Base-by-base conservation (phyloP, 768 basidiomycete species). In the Mycena metata region DNA sequence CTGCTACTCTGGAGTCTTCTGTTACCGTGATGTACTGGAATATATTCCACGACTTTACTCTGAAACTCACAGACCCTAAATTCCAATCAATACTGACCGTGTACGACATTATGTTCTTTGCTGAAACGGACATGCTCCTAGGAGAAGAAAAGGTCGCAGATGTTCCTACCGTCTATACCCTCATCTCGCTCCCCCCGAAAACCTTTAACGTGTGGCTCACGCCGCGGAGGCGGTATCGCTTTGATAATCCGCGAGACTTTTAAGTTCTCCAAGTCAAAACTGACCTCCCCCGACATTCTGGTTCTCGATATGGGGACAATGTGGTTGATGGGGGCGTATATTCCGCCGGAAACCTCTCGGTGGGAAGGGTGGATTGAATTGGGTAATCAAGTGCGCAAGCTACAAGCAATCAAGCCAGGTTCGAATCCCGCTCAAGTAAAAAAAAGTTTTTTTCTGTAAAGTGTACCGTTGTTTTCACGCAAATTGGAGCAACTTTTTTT, bases 61-160 rank as follows among this genome's bases (percentile, higher is more conserved):
- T 51, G 15, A 30, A 51, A 33, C 11, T 35, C 6, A 51, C 50
- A 13, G 19, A 16, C 10, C 2, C 9, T 1, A 26, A 51, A 7
- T 51, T 51, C 30, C 50, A 51, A 17, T 2, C 24, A 3, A 15
- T 51, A 8, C 30, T 51, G 15, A 33, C 15, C 7, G 3, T 17
- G 30, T 51, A 51, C 17, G 50, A 51, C 30, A 51, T 51, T 35
- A 51, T 51, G 50, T 17, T 51, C 17, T 51, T 51, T 51, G 50
- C 50, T 17, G 50, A 51, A 33, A 51, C 50, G 8, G 50, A 51
- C 17, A 51, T 51, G 50, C 50, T 51, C 8, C 50, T 26, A 11
- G 50, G 50, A 5, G 50, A 51, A 33, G 50, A 51, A 2, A 26
- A 33, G 8, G 11, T 26, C 8, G 50, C 50, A 33, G 30, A 51